Evolutionary conservation across 208 protist genomes (phyloP).

Genomic region (Trypanosoma boissoni): DNA sequence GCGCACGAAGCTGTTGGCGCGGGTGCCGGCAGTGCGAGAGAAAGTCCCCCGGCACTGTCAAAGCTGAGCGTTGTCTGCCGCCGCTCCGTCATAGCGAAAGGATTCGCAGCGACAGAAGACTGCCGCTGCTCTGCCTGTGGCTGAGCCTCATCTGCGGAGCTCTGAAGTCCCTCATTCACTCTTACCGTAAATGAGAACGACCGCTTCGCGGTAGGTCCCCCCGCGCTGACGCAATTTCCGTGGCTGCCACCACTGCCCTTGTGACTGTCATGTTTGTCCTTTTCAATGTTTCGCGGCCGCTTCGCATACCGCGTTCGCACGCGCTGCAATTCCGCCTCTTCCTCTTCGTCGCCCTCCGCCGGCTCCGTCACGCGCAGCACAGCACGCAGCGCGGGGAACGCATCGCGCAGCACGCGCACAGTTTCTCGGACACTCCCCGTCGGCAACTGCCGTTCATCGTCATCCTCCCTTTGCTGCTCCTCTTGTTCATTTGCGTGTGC

Average conservation of each 20-base stretch:
- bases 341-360: not conserved
- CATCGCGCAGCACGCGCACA: not conserved
- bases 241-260: too few species aligned
- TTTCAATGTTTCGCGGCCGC: too few species aligned
- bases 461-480: too few species aligned
- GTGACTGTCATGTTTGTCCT: too few species aligned
- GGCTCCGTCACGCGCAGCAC: constrained; percentile 3
- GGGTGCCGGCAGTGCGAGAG: not conserved
- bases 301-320: too few species aligned
- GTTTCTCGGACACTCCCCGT: not conserved
- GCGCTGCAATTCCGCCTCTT: not conserved
- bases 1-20: not conserved
- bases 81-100: constrained; percentile 5
- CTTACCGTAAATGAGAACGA: constrained; percentile 13
- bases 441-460: constrained; percentile 11
- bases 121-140: not conserved
- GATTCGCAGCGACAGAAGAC: not conserved
- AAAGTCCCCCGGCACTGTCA: constrained; percentile 13
- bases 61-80: constrained; percentile 8
- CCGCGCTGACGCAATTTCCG: too few species aligned
- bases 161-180: constrained; percentile 6
- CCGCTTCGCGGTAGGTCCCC: not conserved
- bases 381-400: constrained; percentile 8
- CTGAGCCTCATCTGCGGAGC: not conserved
- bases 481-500: too few species aligned